Percentiles rank a stretch among this genome's conserved stretches.
Conservation (phyloP, 129 eudicot species). For the Lonicera japonica region DNA sequence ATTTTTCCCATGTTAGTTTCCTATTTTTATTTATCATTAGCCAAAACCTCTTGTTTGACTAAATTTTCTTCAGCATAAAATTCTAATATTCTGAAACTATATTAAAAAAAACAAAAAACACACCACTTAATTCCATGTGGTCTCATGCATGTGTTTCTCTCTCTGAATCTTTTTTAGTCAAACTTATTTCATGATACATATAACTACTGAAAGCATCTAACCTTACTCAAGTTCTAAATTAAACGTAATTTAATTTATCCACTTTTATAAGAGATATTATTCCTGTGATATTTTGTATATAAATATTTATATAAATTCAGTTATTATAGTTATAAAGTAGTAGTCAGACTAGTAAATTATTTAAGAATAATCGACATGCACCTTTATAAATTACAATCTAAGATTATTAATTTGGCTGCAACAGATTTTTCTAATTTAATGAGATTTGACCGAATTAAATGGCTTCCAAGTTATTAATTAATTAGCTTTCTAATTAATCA, state of each 20-base stretch:
- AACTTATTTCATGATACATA: background rate
- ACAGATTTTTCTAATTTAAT: background rate
- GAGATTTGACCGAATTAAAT: constrained; percentile 1
- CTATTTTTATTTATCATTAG: background rate
- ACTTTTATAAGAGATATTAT: background rate
- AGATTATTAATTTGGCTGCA: background rate
- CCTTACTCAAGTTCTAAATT: background rate
- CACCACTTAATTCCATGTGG: constrained; percentile 3
- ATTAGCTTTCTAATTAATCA: too few relatives aligned
- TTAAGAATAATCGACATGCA: background rate
- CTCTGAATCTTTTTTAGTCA: background rate
- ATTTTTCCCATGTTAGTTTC: background rate
- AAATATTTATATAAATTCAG: background rate
- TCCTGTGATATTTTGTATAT: background rate
- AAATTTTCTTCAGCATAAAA: background rate
- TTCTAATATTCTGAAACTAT: background rate
- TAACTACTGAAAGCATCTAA: background rate
- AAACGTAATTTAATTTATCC: background rate
- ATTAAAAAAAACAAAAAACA: background rate
- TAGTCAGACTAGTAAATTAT: background rate
- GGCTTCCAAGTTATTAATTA: background rate
- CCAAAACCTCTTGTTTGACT: background rate
- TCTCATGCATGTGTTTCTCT: background rate
- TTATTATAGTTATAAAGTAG: background rate
- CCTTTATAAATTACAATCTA: background rate